These are phyloP conservation scores for Fremontodendron californicum DNA, from an alignment of 345 rosid genomes.

Conservation along the genomic window DNA sequence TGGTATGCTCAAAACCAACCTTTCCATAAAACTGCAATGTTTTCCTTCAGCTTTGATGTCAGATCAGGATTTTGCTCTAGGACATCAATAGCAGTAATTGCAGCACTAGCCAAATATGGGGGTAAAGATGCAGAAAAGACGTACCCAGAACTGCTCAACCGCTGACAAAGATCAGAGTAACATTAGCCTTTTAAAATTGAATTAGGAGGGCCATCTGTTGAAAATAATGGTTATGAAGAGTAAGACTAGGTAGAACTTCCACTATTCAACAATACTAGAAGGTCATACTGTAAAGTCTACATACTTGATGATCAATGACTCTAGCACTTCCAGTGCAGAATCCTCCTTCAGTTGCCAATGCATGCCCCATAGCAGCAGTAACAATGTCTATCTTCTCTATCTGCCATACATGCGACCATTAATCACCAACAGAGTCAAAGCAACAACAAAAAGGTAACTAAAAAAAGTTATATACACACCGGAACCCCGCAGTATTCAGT, in stretches of 20 bases:
- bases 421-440: slow-evolving; percentile 21
- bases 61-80: slow-evolving; percentile 67
- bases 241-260: slow-evolving; percentile 3
- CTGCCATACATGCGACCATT: slow-evolving; percentile 36
- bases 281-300: slow-evolving; percentile 15
- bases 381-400: slow-evolving; percentile 88
- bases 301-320: slow-evolving; percentile 84
- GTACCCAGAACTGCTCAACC: slow-evolving; percentile 90
- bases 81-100: slow-evolving; percentile 81
- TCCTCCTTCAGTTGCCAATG: slow-evolving; percentile 94
- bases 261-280: background rate
- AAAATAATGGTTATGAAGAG: background rate
- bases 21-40: slow-evolving; percentile 58
- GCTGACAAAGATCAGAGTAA: slow-evolving; percentile 39
- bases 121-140: slow-evolving; percentile 96
- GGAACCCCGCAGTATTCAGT: slow-evolving; percentile 73
- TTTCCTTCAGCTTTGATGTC: slow-evolving; percentile 60
- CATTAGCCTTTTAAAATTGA: slow-evolving; percentile 13
- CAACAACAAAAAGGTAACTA: background rate
- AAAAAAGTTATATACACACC: slow-evolving; percentile 39
- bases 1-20: slow-evolving; percentile 38
- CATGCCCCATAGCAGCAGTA: slow-evolving; percentile 94
- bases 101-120: slow-evolving; percentile 90
- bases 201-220: background rate
- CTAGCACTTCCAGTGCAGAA: slow-evolving; percentile 93